A percentile compares a stretch with the other conserved stretches of the same genome.
Conservation (phyloP, 2,329 filamentous ascomycete species). For the Aspergillus fumigatiaffinis region DNA sequence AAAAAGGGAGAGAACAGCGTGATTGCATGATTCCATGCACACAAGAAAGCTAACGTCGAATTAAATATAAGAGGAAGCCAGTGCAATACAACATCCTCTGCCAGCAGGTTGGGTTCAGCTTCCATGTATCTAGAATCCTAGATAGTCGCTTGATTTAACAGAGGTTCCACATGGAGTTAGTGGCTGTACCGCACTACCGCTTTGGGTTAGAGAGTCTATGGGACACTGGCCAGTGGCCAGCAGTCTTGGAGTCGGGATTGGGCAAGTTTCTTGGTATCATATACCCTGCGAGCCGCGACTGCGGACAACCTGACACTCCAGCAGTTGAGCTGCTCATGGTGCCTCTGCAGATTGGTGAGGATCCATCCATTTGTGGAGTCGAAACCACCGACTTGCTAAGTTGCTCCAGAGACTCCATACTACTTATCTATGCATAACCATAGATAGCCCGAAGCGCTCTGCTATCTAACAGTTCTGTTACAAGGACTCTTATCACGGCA, state of each 20-base stretch:
- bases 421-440: neutral
- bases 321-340: neutral
- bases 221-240: too few relatives aligned
- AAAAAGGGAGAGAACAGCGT: neutral
- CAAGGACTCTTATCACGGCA: neutral
- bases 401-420: neutral
- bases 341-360: neutral
- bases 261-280: too few relatives aligned
- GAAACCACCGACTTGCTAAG: neutral
- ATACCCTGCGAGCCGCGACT: neutral
- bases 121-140: neutral
- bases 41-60: neutral
- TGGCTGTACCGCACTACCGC: neutral
- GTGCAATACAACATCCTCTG: neutral
- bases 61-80: neutral
- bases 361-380: neutral
- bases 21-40: neutral
- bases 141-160: neutral
- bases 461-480: neutral
- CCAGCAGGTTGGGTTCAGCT: neutral
- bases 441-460: neutral
- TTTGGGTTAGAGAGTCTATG: neutral
- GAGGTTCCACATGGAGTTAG: neutral
- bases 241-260: too few relatives aligned
- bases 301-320: too few relatives aligned